Evolutionary conservation across 345 rosid species (phyloP).

Genomic region (Aquilaria yunnanensis): DNA sequence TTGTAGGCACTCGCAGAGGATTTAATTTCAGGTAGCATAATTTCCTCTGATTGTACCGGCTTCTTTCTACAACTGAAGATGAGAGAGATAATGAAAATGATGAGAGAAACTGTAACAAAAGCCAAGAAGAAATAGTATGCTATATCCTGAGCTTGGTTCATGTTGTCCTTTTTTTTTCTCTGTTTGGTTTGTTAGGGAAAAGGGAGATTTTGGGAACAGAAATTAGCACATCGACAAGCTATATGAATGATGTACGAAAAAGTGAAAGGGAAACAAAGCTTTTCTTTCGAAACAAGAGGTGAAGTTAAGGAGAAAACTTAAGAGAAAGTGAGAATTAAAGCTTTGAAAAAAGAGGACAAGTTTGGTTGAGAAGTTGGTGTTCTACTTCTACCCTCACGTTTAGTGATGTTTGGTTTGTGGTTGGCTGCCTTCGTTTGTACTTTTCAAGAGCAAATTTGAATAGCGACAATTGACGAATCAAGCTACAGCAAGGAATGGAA

Average conservation of each 20-base stretch:
- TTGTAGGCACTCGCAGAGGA: slow-evolving; percentile 29
- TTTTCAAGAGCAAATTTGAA: background rate
- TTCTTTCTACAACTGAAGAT: slow-evolving; percentile 44
- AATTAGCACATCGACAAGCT: background rate
- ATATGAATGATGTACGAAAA: background rate
- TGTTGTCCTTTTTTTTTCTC: slow-evolving; percentile 12
- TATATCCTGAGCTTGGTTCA: slow-evolving; percentile 34
- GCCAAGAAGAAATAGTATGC: slow-evolving; percentile 42
- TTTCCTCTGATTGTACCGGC: slow-evolving; percentile 39
- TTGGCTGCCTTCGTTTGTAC: slow-evolving; percentile 22
- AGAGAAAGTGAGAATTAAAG: background rate
- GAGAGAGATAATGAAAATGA: slow-evolving; percentile 42
- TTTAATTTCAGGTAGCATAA: slow-evolving; percentile 25
- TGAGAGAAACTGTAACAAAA: slow-evolving; percentile 35
- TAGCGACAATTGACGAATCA: no score
- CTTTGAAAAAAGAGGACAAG: slow-evolving; percentile 14
- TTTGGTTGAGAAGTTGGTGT: slow-evolving; percentile 22
- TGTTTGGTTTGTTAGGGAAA: background rate
- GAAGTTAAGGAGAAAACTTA: no score
- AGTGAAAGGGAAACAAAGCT: background rate
- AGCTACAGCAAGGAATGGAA: no score
- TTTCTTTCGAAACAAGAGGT: background rate
- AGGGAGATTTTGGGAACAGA: background rate
- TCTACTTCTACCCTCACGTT: background rate
- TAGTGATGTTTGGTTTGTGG: slow-evolving; percentile 18